Evolutionary conservation across 257 asterid species (phyloP).

Genomic region (Fraxinus cuspidata): DNA sequence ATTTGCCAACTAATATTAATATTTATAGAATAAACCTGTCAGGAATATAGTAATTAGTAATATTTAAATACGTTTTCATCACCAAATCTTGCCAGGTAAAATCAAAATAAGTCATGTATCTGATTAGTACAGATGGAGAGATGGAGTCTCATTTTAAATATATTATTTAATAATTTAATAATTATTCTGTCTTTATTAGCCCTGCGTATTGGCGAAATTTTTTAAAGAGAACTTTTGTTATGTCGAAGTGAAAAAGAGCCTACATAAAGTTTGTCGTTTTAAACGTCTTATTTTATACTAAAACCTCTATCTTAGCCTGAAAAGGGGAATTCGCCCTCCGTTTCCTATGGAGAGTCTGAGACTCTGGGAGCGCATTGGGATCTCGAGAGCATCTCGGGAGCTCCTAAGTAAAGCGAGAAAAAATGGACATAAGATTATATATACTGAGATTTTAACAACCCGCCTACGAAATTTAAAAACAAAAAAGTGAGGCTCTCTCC

Average conservation of each 20-base stretch:
- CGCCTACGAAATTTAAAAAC: no score
- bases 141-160: conserved; percentile 26
- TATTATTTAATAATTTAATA: neutral
- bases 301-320: neutral
- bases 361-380: no score
- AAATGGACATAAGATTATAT: neutral
- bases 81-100: neutral
- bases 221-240: neutral
- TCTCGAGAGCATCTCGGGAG: neutral
- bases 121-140: neutral
- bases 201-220: neutral
- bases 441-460: no score
- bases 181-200: neutral
- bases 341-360: no score
- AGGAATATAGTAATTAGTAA: neutral
- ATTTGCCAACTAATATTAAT: neutral
- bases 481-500: neutral
- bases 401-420: neutral
- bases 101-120: neutral
- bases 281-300: no score
- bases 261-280: neutral
- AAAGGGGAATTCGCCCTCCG: no score
- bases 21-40: neutral
- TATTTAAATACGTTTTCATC: conserved; percentile 8
- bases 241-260: neutral